These are phyloP conservation scores for Porodaedalea pini DNA, from an alignment of 1,284 basidiomycete genomes.

Conservation along the genomic window DNA sequence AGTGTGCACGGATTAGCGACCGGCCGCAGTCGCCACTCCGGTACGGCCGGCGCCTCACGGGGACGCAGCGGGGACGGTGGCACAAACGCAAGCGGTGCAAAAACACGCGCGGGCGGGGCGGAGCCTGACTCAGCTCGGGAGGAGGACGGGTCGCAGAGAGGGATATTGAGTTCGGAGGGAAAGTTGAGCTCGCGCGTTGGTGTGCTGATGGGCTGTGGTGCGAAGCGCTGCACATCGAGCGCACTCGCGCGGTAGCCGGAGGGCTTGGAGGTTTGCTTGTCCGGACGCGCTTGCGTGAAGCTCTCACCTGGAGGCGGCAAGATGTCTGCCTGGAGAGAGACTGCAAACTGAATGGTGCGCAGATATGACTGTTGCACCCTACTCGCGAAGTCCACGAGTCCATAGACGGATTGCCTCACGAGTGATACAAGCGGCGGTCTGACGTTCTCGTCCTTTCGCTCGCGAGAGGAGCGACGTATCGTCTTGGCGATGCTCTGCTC, in stretches of 20 bases:
- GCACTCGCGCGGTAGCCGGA: conserved; percentile 44
- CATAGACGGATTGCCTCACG: conserved; percentile 14
- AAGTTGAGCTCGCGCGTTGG: conserved; percentile 19
- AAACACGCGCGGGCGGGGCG: conserved; percentile 6
- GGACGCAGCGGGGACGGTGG: conserved; percentile 36
- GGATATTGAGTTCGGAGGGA: conserved; percentile 17
- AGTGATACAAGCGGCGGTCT: conserved; percentile 10
- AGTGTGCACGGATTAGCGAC: conserved; percentile 58
- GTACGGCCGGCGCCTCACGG: conserved; percentile 28
- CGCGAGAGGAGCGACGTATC: background rate
- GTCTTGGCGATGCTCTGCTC: background rate
- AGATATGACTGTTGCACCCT: conserved; percentile 20
- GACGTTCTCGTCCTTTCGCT: background rate
- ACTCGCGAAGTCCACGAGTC: conserved; percentile 18
- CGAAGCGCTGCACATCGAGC: conserved; percentile 37
- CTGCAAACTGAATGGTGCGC: conserved; percentile 17
- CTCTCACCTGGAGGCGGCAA: background rate
- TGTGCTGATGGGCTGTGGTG: conserved; percentile 13
- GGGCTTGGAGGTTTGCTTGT: conserved; percentile 30
- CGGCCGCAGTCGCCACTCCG: conserved; percentile 42
- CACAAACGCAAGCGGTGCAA: conserved; percentile 23
- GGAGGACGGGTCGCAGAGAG: background rate
- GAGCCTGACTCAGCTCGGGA: background rate
- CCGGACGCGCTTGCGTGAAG: conserved; percentile 11
- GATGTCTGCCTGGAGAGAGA: conserved; percentile 2